Evolutionary conservation across 176 grass and related monocot species (phyloP).

Genomic region (Aechmea fasciata): DNA sequence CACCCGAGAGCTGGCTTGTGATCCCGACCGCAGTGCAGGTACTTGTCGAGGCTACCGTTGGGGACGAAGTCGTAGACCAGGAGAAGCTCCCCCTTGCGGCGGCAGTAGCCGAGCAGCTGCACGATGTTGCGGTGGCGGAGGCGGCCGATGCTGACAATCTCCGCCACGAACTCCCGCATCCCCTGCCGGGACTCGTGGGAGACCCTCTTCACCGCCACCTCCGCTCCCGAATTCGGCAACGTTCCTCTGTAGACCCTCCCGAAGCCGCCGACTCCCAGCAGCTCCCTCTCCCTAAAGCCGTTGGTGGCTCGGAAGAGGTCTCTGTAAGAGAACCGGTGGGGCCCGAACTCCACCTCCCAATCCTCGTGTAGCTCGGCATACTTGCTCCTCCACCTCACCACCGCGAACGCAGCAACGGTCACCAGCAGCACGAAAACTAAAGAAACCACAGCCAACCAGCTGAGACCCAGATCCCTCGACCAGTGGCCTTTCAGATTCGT

Average conservation of each 20-base stretch:
- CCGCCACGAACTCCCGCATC: slow-evolving; percentile 17
- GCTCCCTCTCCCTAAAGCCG: background rate
- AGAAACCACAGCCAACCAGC: background rate
- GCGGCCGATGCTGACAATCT: slow-evolving; percentile 8
- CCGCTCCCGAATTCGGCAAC: background rate
- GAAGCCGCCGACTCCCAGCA: slow-evolving; percentile 10
- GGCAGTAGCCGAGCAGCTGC: slow-evolving; percentile 14
- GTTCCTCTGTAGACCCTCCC: slow-evolving; percentile 15
- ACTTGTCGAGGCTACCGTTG: slow-evolving; percentile 22
- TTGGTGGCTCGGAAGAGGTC: slow-evolving; percentile 9
- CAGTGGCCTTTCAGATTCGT: background rate
- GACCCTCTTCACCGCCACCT: slow-evolving; percentile 14
- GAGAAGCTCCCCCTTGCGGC: slow-evolving; percentile 12
- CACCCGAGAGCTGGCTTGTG: background rate
- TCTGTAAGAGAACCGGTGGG: slow-evolving; percentile 1
- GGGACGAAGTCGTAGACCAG: slow-evolving; percentile 13
- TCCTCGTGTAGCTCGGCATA: slow-evolving; percentile 10
- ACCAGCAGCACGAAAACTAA: background rate
- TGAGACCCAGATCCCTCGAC: background rate
- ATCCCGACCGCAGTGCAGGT: background rate
- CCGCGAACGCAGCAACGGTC: background rate
- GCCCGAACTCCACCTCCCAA: slow-evolving; percentile 12
- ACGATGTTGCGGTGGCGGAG: slow-evolving; percentile 16
- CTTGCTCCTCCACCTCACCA: background rate
- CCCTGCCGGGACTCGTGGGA: slow-evolving; percentile 18